These are phyloP conservation scores for Onygenales sp. DNA, from an alignment of 2,329 filamentous ascomycete genomes.

Conservation along the genomic window DNA sequence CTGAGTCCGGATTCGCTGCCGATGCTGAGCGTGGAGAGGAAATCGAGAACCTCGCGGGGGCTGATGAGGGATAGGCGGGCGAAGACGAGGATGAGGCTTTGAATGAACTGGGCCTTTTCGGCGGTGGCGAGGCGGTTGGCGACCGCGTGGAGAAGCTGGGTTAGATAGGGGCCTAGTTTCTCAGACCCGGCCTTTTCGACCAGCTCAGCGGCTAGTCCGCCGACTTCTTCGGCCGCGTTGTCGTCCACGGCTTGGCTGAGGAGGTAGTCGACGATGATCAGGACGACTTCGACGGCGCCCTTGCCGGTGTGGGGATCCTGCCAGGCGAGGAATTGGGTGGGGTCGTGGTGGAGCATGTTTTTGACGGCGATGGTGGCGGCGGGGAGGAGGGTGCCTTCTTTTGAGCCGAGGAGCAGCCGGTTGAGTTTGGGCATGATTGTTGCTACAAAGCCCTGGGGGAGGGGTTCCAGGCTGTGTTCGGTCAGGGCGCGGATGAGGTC, in stretches of 20 bases:
- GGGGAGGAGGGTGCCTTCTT: slow-evolving; percentile 80
- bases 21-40: slow-evolving; percentile 76
- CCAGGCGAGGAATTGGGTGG: slow-evolving; percentile 82
- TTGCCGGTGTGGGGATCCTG: slow-evolving; percentile 66
- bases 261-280: slow-evolving; percentile 86
- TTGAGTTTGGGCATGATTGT: slow-evolving; percentile 81
- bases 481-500: slow-evolving; percentile 74
- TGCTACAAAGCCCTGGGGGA: slow-evolving; percentile 77
- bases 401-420: slow-evolving; percentile 68
- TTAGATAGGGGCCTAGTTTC: slow-evolving; percentile 78
- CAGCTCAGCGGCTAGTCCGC: slow-evolving; percentile 83
- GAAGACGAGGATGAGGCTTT: slow-evolving; percentile 91
- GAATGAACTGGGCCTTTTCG: slow-evolving; percentile 79
- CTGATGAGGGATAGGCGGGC: slow-evolving; percentile 78
- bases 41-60: slow-evolving; percentile 82
- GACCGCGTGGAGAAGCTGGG: slow-evolving; percentile 80
- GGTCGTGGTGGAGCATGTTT: slow-evolving; percentile 81
- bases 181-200: slow-evolving; percentile 93
- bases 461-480: slow-evolving; percentile 71
- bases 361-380: slow-evolving; percentile 79
- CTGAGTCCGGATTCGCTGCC: slow-evolving; percentile 67
- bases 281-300: slow-evolving; percentile 75
- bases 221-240: slow-evolving; percentile 90
- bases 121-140: slow-evolving; percentile 76
- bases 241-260: slow-evolving; percentile 79